These are phyloP conservation scores for Eurotiales sp. DNA, from an alignment of 2,329 filamentous ascomycete genomes.

Conservation along the genomic window DNA sequence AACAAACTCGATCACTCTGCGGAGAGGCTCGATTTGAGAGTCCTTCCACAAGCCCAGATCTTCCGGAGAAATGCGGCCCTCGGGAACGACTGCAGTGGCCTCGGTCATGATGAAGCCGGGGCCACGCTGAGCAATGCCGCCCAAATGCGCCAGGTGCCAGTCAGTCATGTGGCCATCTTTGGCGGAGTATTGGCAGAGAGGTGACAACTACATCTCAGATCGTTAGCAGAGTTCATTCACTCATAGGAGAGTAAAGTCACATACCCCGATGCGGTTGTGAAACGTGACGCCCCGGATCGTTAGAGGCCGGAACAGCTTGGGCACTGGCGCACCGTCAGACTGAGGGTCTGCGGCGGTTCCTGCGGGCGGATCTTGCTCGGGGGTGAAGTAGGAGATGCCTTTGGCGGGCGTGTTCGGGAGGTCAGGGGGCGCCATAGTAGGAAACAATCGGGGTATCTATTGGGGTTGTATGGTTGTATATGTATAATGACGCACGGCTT, in stretches of 20 bases:
- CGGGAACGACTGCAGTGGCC: constrained; percentile 68
- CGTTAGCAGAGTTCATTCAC: neutral
- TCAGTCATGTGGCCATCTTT: constrained; percentile 69
- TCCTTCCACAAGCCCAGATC: constrained; percentile 70
- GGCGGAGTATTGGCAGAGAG: constrained; percentile 65
- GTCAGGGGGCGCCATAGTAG: constrained; percentile 21
- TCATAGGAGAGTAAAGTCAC: constrained; percentile 10
- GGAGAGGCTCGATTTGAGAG: constrained; percentile 68
- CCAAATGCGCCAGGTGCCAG: constrained; percentile 79
- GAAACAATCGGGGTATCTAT: neutral
- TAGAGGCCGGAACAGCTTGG: constrained; percentile 58
- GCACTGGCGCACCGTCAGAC: constrained; percentile 37
- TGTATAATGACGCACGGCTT: too few relatives aligned
- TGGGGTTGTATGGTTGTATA: too few relatives aligned
- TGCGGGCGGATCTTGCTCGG: constrained; percentile 32
- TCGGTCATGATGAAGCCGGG: constrained; percentile 72
- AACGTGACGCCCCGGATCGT: constrained; percentile 58
- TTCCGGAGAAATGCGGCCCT: constrained; percentile 74
- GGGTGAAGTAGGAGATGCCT: constrained; percentile 43
- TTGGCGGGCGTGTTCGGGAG: constrained; percentile 35
- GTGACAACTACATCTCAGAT: constrained; percentile 50
- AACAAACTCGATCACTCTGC: constrained; percentile 68
- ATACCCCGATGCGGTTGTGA: constrained; percentile 62
- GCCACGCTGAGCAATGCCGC: constrained; percentile 72
- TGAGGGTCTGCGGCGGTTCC: constrained; percentile 40